Percentiles rank a stretch among this genome's conserved stretches.
These are phyloP conservation scores for Penicillium polonicum DNA, from an alignment of 2,329 filamentous ascomycete species.

Conservation along the genomic window DNA sequence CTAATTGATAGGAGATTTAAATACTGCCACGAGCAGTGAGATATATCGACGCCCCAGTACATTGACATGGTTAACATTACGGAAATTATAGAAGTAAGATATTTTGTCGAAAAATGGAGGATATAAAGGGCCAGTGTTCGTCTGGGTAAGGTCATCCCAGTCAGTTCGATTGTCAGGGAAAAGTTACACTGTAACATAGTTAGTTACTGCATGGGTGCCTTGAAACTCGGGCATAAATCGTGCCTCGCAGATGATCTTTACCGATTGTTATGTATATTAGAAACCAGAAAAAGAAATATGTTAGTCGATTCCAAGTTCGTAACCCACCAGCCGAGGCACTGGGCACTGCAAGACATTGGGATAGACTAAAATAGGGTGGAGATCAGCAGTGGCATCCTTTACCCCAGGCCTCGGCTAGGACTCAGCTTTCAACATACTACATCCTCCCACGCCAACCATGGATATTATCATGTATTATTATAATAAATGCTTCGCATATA, in stretches of 20 bases:
- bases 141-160: neutral
- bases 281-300: neutral
- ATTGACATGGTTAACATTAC: neutral
- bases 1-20: too few species aligned
- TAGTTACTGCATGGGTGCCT: neutral
- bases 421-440: neutral
- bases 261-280: neutral
- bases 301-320: neutral
- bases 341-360: neutral
- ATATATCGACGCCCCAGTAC: neutral
- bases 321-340: too few species aligned
- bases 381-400: neutral
- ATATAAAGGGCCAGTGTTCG: neutral
- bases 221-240: neutral
- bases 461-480: constrained; percentile 15
- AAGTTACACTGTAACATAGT: neutral
- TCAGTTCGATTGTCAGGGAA: neutral
- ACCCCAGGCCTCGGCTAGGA: neutral
- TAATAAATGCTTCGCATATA: constrained; percentile 19
- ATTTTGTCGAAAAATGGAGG: neutral
- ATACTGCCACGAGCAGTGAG: neutral
- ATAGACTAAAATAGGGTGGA: neutral
- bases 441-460: neutral
- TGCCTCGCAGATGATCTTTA: too few species aligned
- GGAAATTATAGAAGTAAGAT: neutral